A percentile compares a stretch with the other conserved stretches of the same genome.
These are phyloP conservation scores for Ampelocalamus luodianensis DNA, from an alignment of 176 grass and related monocot species.

Conservation along the genomic window DNA sequence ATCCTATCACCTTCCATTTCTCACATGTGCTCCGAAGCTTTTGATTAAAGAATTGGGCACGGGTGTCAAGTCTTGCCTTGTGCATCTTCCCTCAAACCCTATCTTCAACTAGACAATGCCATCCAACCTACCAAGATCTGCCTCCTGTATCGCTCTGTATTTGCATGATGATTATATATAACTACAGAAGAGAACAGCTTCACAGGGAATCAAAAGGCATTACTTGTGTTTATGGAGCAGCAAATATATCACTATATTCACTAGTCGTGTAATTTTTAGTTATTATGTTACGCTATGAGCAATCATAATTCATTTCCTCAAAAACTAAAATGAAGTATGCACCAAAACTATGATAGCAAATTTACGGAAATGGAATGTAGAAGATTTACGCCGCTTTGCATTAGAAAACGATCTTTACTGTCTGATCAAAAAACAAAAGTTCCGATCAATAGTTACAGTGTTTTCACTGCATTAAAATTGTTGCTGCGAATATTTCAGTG, in stretches of 20 bases:
- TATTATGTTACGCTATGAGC: not conserved
- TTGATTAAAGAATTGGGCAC: constrained; percentile 59
- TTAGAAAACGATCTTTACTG: no score
- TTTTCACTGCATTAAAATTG: no score
- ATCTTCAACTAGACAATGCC: constrained; percentile 40
- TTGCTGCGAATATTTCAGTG: no score
- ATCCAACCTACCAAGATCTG: constrained; percentile 41
- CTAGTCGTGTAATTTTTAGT: not conserved
- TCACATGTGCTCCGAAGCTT: constrained; percentile 54
- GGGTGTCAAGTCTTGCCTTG: constrained; percentile 39
- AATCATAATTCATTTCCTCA: not conserved
- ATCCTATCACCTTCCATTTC: constrained; percentile 35
- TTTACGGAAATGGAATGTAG: no score
- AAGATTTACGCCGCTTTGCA: no score
- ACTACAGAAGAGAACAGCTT: not conserved
- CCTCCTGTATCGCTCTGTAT: constrained; percentile 20
- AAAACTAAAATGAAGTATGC: not conserved
- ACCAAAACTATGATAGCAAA: not conserved
- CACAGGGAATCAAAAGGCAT: not conserved
- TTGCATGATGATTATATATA: constrained; percentile 16
- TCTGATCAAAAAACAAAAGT: no score
- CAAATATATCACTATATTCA: not conserved
- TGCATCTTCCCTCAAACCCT: constrained; percentile 28
- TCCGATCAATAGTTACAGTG: no score
- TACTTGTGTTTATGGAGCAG: not conserved